Evolutionary conservation across 2,329 filamentous ascomycete genomes (phyloP).

Genomic region (Fusarium falciforme): DNA sequence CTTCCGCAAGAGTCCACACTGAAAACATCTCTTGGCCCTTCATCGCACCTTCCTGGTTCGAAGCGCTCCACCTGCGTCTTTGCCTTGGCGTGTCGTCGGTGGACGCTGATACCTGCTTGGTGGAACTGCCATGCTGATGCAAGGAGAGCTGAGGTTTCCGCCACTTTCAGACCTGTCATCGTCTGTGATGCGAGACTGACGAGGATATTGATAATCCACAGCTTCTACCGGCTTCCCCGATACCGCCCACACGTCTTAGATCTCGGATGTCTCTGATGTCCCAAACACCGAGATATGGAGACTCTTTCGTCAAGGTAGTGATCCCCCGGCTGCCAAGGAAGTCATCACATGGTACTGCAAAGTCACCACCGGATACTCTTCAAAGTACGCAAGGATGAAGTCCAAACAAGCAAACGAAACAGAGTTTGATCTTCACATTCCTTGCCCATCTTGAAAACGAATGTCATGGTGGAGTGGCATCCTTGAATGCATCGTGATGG

Average conservation of each 20-base stretch:
- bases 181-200: background rate
- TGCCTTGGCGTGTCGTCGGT: background rate
- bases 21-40: background rate
- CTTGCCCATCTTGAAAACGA: background rate
- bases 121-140: background rate
- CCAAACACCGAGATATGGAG: background rate
- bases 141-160: background rate
- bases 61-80: background rate
- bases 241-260: background rate
- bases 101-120: background rate
- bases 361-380: background rate
- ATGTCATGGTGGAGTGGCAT: background rate
- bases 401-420: background rate
- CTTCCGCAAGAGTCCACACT: background rate
- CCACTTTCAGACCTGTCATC: background rate
- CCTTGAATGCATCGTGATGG: background rate
- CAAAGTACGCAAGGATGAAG: background rate
- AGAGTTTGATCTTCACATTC: background rate
- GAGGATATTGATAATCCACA: background rate
- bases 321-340: background rate
- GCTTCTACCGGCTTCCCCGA: background rate
- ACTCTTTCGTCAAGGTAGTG: background rate
- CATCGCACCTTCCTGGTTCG: background rate
- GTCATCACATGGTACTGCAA: background rate
- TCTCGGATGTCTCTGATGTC: background rate